Conservation (phyloP, 768 basidiomycete species). For the Amanita exitialis region DNA sequence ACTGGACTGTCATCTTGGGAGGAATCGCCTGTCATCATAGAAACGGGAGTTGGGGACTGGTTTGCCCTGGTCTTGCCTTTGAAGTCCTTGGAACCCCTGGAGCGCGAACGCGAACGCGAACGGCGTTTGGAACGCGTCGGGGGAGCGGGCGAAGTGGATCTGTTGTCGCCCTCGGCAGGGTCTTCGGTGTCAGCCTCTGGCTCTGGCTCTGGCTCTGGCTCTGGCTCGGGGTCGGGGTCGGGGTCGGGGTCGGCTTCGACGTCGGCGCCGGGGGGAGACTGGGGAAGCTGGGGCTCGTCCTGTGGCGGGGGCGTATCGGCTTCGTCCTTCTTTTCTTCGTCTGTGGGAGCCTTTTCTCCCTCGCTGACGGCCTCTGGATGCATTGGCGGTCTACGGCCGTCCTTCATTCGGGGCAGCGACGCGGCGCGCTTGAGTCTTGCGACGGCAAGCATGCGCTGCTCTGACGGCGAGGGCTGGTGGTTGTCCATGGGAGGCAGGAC, state of each 20-base stretch:
- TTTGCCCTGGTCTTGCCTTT: slow-evolving; percentile 47
- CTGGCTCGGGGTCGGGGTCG: slow-evolving; percentile 8
- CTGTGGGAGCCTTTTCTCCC: slow-evolving; percentile 46
- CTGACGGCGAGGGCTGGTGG: slow-evolving; percentile 40
- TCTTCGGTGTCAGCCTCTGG: slow-evolving; percentile 17
- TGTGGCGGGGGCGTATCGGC: slow-evolving; percentile 18
- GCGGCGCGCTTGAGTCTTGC: slow-evolving; percentile 89
- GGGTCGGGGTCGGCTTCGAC: slow-evolving; percentile 10
- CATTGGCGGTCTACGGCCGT: slow-evolving; percentile 83
- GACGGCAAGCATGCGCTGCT: slow-evolving; percentile 81
- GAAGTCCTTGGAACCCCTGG: slow-evolving; percentile 67
- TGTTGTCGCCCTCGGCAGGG: slow-evolving; percentile 25
- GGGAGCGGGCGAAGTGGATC: slow-evolving; percentile 34
- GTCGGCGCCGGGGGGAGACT: neutral
- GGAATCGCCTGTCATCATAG: slow-evolving; percentile 49
- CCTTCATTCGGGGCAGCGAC: slow-evolving; percentile 85
- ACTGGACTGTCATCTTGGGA: slow-evolving; percentile 56
- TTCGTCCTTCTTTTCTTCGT: slow-evolving; percentile 26
- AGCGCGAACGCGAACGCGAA: slow-evolving; percentile 70
- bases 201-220: slow-evolving; percentile 13
- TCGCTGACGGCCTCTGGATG: slow-evolving; percentile 76
- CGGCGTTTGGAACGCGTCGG: slow-evolving; percentile 50
- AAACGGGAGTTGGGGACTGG: slow-evolving; percentile 34
- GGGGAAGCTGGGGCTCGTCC: slow-evolving; percentile 5
- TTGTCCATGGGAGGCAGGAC: slow-evolving; percentile 26